A percentile compares a stretch with the other conserved stretches of the same genome.
These are phyloP conservation scores for Erodium moschatum DNA, from an alignment of 441 rosid genomes.

Conservation along the genomic window DNA sequence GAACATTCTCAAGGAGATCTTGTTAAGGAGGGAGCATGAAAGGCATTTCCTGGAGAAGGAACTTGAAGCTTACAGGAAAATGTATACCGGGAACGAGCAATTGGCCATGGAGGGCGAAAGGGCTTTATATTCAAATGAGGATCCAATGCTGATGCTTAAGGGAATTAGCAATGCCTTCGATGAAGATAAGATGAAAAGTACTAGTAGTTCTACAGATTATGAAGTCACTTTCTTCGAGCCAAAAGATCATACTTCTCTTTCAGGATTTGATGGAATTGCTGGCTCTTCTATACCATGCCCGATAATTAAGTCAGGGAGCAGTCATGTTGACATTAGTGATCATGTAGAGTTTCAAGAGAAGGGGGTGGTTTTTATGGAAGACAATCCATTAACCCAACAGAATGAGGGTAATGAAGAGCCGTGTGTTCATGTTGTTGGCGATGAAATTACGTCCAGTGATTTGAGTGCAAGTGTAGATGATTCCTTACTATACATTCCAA, in stretches of 20 bases:
- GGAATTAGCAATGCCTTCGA: neutral
- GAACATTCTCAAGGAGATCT: slow-evolving; percentile 70
- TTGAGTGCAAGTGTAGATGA: too few relatives aligned
- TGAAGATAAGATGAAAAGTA: neutral
- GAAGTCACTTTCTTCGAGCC: slow-evolving; percentile 24
- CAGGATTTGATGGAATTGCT: too few relatives aligned
- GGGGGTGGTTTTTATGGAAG: too few relatives aligned
- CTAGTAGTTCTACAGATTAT: neutral
- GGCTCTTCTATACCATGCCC: too few relatives aligned
- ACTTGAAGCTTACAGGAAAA: slow-evolving; percentile 50
- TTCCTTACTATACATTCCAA: too few relatives aligned
- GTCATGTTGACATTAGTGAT: too few relatives aligned
- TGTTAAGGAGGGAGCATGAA: slow-evolving; percentile 69
- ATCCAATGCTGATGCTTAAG: slow-evolving; percentile 24
- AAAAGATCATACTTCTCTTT: slow-evolving; percentile 20
- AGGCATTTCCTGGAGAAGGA: slow-evolving; percentile 70
- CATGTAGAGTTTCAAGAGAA: too few relatives aligned
- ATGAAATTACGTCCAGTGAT: too few relatives aligned
- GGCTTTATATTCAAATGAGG: slow-evolving; percentile 16
- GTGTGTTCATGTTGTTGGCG: too few relatives aligned
- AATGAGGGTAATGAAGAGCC: too few relatives aligned
- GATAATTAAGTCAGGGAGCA: too few relatives aligned
- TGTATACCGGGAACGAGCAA: slow-evolving; percentile 32
- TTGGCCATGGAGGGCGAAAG: slow-evolving; percentile 16
- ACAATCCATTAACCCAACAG: too few relatives aligned